A percentile compares a stretch with the other conserved stretches of the same genome.
Evolutionary conservation across 495 filamentous ascomycete genomes (phyloP).

Genomic region (Tuber magnatum): DNA sequence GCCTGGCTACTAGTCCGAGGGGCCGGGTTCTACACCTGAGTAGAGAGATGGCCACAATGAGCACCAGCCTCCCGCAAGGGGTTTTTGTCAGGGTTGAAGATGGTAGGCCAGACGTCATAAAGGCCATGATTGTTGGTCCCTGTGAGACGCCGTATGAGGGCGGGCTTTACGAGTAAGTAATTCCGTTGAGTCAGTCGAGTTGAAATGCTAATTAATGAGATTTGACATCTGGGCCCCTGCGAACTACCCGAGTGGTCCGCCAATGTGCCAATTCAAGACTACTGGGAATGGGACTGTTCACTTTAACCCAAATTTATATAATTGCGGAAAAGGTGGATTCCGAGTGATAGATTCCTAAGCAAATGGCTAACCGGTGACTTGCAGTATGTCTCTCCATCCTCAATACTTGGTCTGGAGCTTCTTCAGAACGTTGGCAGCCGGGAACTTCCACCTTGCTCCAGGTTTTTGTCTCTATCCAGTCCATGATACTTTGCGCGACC

Average conservation of each 20-base stretch:
- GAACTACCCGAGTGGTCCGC: conserved; percentile 49
- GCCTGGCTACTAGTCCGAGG: conserved; percentile 21
- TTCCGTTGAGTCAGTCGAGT: not conserved
- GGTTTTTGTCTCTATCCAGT: conserved; percentile 56
- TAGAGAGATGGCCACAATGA: conserved; percentile 49
- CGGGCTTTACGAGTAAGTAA: conserved; percentile 51
- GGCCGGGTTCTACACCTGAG: conserved; percentile 41
- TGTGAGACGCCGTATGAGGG: conserved; percentile 55
- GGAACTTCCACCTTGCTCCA: conserved; percentile 52
- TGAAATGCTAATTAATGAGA: conserved; percentile 14
- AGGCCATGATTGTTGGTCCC: conserved; percentile 54
- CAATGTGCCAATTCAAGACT: conserved; percentile 49
- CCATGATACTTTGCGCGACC: conserved; percentile 54
- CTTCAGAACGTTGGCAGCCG: conserved; percentile 47
- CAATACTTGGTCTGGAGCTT: conserved; percentile 52
- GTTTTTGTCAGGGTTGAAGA: conserved; percentile 54
- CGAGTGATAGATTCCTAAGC: not conserved
- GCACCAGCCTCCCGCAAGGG: conserved; percentile 51
- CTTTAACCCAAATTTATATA: conserved; percentile 59
- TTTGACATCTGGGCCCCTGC: conserved; percentile 51
- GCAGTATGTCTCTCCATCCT: conserved; percentile 55
- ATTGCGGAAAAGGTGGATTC: conserved; percentile 46
- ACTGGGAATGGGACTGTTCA: conserved; percentile 45
- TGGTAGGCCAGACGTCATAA: conserved; percentile 52
- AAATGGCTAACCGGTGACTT: not conserved